Percentiles rank a stretch among this genome's conserved stretches.
These are phyloP conservation scores for Puccinia coronata DNA, from an alignment of 1,284 basidiomycete genomes.

Conservation along the genomic window DNA sequence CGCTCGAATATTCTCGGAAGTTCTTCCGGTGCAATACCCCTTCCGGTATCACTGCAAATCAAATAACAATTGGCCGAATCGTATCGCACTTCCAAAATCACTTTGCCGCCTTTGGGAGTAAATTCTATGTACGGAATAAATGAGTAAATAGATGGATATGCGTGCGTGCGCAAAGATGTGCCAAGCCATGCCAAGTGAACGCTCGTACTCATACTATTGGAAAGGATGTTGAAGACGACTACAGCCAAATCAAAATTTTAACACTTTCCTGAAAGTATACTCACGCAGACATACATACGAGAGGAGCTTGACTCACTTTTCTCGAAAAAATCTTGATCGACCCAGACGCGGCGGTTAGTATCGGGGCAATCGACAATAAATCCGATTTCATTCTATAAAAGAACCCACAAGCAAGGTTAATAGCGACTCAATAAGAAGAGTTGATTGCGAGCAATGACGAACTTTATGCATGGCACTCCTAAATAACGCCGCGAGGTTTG, in stretches of 20 bases:
- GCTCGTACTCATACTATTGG: slow-evolving; percentile 47
- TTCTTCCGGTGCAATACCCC: slow-evolving; percentile 34
- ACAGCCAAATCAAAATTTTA: slow-evolving; percentile 6
- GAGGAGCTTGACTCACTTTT: slow-evolving; percentile 22
- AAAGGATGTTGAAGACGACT: slow-evolving; percentile 47
- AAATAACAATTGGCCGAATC: slow-evolving; percentile 39
- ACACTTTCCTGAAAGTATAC: not conserved
- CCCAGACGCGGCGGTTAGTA: slow-evolving; percentile 22
- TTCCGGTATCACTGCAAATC: slow-evolving; percentile 42
- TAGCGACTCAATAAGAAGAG: not conserved
- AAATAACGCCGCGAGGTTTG: slow-evolving; percentile 38
- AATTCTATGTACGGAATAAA: slow-evolving; percentile 31
- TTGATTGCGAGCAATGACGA: not conserved
- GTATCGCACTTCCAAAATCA: slow-evolving; percentile 18
- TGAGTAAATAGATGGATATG: not conserved
- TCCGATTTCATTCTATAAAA: slow-evolving; percentile 27
- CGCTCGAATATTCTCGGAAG: slow-evolving; percentile 46
- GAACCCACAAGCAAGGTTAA: not conserved
- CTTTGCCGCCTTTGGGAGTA: slow-evolving; percentile 31
- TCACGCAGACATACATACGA: not conserved
- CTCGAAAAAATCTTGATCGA: slow-evolving; percentile 48
- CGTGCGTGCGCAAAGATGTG: not conserved
- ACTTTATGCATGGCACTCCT: slow-evolving; percentile 42
- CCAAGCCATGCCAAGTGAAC: not conserved
- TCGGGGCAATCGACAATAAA: slow-evolving; percentile 44